Evolutionary conservation across 306 rosid species (phyloP).

Genomic region (Castanea sativa): DNA sequence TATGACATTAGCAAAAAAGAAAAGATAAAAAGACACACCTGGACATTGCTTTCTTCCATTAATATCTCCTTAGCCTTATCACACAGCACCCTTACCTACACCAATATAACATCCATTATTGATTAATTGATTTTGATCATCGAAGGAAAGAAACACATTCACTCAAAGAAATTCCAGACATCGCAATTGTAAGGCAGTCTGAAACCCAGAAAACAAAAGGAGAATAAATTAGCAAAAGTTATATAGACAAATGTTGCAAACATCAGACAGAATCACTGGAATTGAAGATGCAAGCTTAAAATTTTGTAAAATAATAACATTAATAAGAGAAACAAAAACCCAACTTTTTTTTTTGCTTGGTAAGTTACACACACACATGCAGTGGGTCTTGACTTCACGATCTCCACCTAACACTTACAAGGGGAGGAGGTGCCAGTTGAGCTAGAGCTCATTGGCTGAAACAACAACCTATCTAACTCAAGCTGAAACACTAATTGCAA

Average conservation of each 20-base stretch:
- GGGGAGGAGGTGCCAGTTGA: too few relatives aligned
- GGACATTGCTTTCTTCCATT: constrained; percentile 98
- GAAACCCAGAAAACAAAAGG: neutral
- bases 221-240: neutral
- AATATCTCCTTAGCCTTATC: constrained; percentile 94
- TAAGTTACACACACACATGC: too few relatives aligned
- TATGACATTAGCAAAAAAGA: neutral
- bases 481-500: neutral
- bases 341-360: too few relatives aligned
- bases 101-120: constrained; percentile 2
- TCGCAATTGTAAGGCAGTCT: neutral
- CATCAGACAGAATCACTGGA: neutral
- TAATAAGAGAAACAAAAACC: too few relatives aligned
- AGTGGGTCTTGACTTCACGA: too few relatives aligned
- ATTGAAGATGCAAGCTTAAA: neutral
- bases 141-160: neutral
- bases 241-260: neutral
- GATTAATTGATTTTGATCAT: constrained; percentile 10
- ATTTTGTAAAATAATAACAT: neutral
- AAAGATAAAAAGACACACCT: constrained; percentile 44
- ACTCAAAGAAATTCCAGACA: neutral
- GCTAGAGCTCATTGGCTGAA: neutral
- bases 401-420: too few relatives aligned
- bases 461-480: neutral
- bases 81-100: constrained; percentile 76